Base-by-base conservation (phyloP, 768 basidiomycete species). In the Pleurotus salmoneostramineus region DNA sequence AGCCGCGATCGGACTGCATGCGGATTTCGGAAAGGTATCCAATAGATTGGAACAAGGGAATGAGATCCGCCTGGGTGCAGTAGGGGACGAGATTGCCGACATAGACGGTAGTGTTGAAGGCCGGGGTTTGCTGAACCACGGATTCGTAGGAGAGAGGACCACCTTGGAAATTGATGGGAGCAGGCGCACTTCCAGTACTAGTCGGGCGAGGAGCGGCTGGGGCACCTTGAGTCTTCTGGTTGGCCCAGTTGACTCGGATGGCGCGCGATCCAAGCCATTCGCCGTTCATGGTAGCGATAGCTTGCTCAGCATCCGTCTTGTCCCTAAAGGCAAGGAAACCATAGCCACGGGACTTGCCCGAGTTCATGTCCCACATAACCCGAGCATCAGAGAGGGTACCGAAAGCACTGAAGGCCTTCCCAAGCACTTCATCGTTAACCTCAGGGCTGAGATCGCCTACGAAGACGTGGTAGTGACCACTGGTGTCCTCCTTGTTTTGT, bases 321-420 rank as follows among this genome's bases (percentile, higher is more conserved):
- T 99, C 97, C 66, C 96, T 84, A 83, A 98, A 98, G 2, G 96
- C 95, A 62, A 98, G 84, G 83, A 98, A 98, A 51, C 96, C 95
- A 69, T 98, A 98, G 43, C 96, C 96, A 66, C 96, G 89, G 67
- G 90, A 93, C 78, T 98, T 98, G 61, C 97, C 97, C 55, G 95
- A 96, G 76, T 95, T 97, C 94, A 98, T 98, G 72, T 99, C 97
- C 96, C 96, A 98, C 96, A 98, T 98, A 60, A 98, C 97, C 35
- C 97, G 86, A 50, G 96, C 96, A 73, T 99, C 97, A 52, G 93
- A 95, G 75, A 99, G 82, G 60, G 90, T 91, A 34, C 95, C 95
- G 70, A 99, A 99, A 40, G 96, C 96, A 65, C 85, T 88, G 80
- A 99, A 99, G 5, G 97, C 97, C 77, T 98, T 98, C 58, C 78